phyloP scores from a whole-genome alignment of 225 moss, liverwort and hornwort genomes.

The Pseudoscleropodium purum region DNA sequence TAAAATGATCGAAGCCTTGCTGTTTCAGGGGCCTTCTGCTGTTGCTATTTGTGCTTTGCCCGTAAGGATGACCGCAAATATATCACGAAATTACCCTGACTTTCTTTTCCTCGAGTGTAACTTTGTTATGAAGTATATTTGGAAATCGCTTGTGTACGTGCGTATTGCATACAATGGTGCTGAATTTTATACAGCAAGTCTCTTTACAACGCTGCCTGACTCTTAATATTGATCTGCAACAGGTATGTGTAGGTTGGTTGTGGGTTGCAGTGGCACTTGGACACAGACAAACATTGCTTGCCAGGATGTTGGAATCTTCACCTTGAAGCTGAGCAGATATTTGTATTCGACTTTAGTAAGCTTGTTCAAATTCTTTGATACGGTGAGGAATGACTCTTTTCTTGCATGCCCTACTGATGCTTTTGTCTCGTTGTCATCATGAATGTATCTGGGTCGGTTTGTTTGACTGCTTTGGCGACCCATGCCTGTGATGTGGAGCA shows the following conservation, averaged over 20 bases:
- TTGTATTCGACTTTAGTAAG: neutral
- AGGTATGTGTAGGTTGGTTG: conserved; percentile 43
- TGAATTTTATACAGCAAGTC: neutral
- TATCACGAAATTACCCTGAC: neutral
- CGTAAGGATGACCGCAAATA: neutral
- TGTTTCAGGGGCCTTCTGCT: conserved; percentile 38
- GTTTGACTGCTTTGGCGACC: neutral
- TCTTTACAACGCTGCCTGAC: neutral
- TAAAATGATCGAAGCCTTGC: conserved; percentile 34
- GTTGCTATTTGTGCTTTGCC: conserved; percentile 49
- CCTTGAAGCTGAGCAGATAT: conserved; percentile 16
- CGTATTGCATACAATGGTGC: neutral
- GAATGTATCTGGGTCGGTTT: neutral
- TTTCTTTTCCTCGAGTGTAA: neutral
- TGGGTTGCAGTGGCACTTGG: conserved; percentile 50
- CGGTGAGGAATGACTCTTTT: neutral
- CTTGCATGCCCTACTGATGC: neutral
- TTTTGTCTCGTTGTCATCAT: neutral
- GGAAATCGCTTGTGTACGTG: neutral
- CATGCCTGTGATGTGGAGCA: neutral
- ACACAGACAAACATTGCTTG: conserved; percentile 33
- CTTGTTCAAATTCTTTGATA: neutral
- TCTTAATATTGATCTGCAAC: neutral
- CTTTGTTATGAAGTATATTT: neutral
- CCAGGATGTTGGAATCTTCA: conserved; percentile 37